A percentile compares a stretch with the other conserved stretches of the same genome.
Evolutionary conservation across 306 rosid species (phyloP).

Genomic region (Acacia acuminata): DNA sequence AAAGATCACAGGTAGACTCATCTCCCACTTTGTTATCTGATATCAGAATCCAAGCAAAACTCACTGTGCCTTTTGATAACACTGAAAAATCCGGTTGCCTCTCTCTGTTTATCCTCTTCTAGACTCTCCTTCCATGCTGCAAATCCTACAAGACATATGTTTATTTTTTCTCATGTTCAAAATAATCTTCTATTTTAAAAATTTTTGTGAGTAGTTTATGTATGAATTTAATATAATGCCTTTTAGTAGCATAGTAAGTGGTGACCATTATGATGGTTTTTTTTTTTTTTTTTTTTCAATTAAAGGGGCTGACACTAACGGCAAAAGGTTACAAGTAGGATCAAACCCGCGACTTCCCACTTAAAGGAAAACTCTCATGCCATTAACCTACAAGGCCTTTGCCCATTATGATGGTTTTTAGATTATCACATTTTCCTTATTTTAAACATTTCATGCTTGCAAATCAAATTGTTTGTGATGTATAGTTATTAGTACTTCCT

Average conservation of each 20-base stretch:
- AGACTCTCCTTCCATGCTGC: slow-evolving; percentile 73
- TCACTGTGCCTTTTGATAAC: slow-evolving; percentile 76
- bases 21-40: slow-evolving; percentile 26
- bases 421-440: neutral
- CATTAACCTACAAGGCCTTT: too few relatives aligned
- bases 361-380: too few relatives aligned
- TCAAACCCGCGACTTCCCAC: too few relatives aligned
- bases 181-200: too few relatives aligned
- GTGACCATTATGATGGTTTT: neutral
- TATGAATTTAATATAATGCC: neutral
- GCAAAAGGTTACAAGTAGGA: too few relatives aligned
- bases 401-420: neutral
- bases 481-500: too few relatives aligned
- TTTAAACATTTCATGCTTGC: neutral
- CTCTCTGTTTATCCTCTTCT: slow-evolving; percentile 55
- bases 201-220: neutral
- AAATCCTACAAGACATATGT: slow-evolving; percentile 68
- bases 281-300: too few relatives aligned
- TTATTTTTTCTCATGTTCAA: slow-evolving; percentile 1
- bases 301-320: too few relatives aligned
- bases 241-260: too few relatives aligned
- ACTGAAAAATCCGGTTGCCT: slow-evolving; percentile 75
- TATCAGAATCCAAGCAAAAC: slow-evolving; percentile 49
- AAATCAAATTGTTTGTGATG: too few relatives aligned
- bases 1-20: slow-evolving; percentile 49